A percentile compares a stretch with the other conserved stretches of the same genome.
phyloP scores from a whole-genome alignment of 805 yeast genomes.

The Candida wancherniae region DNA sequence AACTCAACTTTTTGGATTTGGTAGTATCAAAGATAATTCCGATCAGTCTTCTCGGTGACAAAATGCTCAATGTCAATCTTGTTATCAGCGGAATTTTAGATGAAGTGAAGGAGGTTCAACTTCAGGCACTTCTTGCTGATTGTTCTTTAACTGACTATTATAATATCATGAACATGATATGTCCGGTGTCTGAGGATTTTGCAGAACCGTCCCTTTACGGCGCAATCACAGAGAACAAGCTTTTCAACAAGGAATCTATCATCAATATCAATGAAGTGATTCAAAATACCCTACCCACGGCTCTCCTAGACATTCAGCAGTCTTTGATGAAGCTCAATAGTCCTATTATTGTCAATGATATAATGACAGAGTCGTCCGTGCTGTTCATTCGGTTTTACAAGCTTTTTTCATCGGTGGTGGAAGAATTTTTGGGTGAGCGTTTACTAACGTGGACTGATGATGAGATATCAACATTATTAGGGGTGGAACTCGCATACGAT shows the following conservation, averaged over 20 bases:
- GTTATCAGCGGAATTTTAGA: conserved; percentile 31
- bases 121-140: conserved; percentile 42
- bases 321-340: conserved; percentile 57
- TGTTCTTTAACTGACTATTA: conserved; percentile 56
- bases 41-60: conserved; percentile 32
- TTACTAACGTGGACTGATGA: conserved; percentile 49
- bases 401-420: conserved; percentile 33
- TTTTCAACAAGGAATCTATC: conserved; percentile 45
- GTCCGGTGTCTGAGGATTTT: conserved; percentile 54
- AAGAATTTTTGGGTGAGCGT: conserved; percentile 29
- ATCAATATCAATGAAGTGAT: conserved; percentile 41
- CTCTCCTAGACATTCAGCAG: conserved; percentile 56
- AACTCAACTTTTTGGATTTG: conserved; percentile 57
- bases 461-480: conserved; percentile 68
- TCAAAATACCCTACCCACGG: conserved; percentile 52
- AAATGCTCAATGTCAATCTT: conserved; percentile 33
- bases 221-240: conserved; percentile 58
- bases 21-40: conserved; percentile 52
- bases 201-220: conserved; percentile 60
- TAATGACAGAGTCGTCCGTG: conserved; percentile 46
- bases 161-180: conserved; percentile 68
- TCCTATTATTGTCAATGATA: conserved; percentile 55
- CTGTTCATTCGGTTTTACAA: conserved; percentile 46
- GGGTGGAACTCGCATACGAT: conserved; percentile 52
- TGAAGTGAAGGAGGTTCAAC: conserved; percentile 43